Evolutionary conservation across 192 early-diverging fungal species (phyloP), one percentile per base, ranked within the genome.

Genomic region (Martensiomyces pterosporus): DNA sequence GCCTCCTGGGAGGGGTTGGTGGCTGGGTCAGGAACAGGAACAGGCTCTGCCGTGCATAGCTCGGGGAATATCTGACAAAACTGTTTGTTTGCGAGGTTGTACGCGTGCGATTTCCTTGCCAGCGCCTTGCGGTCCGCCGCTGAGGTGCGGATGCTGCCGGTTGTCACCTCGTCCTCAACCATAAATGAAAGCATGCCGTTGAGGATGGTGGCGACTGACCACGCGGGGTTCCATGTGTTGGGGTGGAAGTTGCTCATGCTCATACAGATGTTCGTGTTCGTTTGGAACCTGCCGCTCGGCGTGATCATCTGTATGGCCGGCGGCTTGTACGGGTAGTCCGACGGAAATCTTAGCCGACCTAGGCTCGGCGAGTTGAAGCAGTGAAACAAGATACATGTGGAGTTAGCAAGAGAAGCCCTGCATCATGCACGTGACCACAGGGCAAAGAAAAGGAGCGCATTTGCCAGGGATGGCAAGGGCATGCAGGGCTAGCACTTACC

Each of bases 201-300:
- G 32, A 99, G 71, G 43, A 99, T 97, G 0, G 97, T 99, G 7
- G 91, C 64, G 9, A 99, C 97, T 44, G 87, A 90, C 97, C 97
- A 97, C 41, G 89, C 87, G 5, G 94, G 94, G 56, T 97, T 99
- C 94, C 94, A 99, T 25, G 86, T 75, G 60, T 81, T 83, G 24
- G 86, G 89, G 52, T 91, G 90, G 67, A 94, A 97, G 78, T 97
- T 93, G 53, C 85, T 89, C 94, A 97, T 97, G 54, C 90, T 92
- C 50, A 94, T 74, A 63, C 97, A 99, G 16, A 99, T 83, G 47
- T 88, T 76, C 44, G 88, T 89, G 62, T 97, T 88, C 10, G 83
- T 84, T 52, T 92, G 87, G 61, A 99, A 99, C 24, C 97, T 86
- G 40, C 93, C 92, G 57, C 58, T 84, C 21, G 76, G 87, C 39